These are phyloP conservation scores for Przewalskia tangutica DNA, from an alignment of 257 asterid species.

Conservation along the genomic window DNA sequence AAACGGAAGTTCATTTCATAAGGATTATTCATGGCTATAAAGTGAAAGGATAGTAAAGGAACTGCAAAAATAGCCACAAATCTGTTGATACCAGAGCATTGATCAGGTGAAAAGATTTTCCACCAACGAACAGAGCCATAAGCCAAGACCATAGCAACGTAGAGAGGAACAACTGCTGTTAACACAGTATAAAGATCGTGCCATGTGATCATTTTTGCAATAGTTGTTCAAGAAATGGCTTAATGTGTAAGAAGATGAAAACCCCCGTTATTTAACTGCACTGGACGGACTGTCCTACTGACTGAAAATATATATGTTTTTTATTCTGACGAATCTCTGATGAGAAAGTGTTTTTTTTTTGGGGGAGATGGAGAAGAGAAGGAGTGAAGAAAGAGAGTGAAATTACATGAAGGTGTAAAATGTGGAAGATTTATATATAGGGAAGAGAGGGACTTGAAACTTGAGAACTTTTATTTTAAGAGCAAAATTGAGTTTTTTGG, in stretches of 20 bases:
- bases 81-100: conserved; percentile 89
- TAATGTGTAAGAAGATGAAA: conserved; percentile 6
- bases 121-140: conserved; percentile 97
- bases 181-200: conserved; percentile 75
- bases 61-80: conserved; percentile 90
- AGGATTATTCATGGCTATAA: conserved; percentile 64
- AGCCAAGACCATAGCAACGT: conserved; percentile 90
- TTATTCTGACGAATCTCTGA: neutral
- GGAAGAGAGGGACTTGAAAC: neutral
- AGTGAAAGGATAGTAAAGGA: conserved; percentile 80
- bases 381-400: conserved; percentile 7
- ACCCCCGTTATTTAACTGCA: conserved; percentile 33
- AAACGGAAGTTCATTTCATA: conserved; percentile 74
- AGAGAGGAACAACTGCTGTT: conserved; percentile 75
- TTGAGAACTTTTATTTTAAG: neutral
- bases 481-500: neutral
- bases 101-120: conserved; percentile 91
- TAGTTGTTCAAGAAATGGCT: conserved; percentile 3
- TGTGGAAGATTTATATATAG: conserved; percentile 13
- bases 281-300: conserved; percentile 10
- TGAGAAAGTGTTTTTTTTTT: neutral
- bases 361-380: neutral
- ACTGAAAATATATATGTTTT: conserved; percentile 23
- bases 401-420: conserved; percentile 8
- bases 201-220: conserved; percentile 56